Conservation (phyloP, 148 eudicot genomes). For the Chenopodium album region DNA sequence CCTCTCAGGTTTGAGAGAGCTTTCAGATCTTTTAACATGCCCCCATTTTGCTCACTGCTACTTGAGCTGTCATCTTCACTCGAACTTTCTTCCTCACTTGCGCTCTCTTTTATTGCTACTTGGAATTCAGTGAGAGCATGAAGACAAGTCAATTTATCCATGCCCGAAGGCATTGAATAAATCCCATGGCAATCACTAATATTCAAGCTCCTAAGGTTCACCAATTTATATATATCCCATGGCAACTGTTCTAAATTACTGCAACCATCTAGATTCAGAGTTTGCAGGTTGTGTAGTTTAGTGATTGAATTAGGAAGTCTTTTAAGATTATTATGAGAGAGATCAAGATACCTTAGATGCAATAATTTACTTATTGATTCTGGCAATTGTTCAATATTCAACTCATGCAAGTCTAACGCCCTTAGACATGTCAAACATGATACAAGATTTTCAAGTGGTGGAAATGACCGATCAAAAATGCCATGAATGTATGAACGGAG, state of each 20-base stretch:
- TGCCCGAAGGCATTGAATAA: slow-evolving; percentile 11
- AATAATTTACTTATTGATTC: slow-evolving; percentile 8
- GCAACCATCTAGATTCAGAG: slow-evolving; percentile 9
- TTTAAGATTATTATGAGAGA: neutral
- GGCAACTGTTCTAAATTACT: neutral
- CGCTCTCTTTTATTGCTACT: neutral
- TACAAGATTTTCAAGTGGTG: neutral
- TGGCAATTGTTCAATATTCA: neutral
- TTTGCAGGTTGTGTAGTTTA: slow-evolving; percentile 16
- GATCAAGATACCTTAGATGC: slow-evolving; percentile 23
- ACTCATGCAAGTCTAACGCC: neutral
- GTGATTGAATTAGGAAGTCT: neutral
- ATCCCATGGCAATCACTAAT: neutral
- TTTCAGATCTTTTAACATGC: slow-evolving; percentile 13
- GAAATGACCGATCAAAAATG: neutral
- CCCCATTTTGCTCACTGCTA: neutral
- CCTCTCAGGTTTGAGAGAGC: neutral
- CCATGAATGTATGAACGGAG: slow-evolving; percentile 20
- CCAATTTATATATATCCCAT: neutral
- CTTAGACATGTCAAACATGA: neutral
- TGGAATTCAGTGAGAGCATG: neutral
- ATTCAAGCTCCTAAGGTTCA: slow-evolving; percentile 12
- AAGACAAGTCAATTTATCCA: slow-evolving; percentile 17
- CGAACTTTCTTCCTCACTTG: neutral
- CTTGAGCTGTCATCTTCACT: neutral